Percentiles rank a stretch among this genome's conserved stretches.
These are phyloP conservation scores for Endocalyx cinctus DNA, from an alignment of 2,329 filamentous ascomycete genomes.

Conservation along the genomic window DNA sequence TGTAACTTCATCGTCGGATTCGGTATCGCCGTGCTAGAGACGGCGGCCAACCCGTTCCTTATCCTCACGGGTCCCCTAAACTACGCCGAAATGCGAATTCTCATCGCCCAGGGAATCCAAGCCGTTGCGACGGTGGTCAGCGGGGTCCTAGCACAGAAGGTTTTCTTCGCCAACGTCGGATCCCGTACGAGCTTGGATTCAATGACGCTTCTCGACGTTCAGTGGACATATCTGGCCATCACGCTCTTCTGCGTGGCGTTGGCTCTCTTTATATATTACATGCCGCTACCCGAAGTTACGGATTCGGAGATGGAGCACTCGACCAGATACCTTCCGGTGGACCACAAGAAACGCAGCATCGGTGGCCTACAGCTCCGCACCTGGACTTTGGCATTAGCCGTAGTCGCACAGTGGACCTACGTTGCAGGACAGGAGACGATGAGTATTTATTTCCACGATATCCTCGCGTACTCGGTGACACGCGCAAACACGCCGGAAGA, in stretches of 20 bases:
- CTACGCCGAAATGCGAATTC: constrained; percentile 69
- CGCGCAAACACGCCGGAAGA: constrained; percentile 1
- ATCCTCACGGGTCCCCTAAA: constrained; percentile 67
- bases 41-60: constrained; percentile 72
- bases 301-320: constrained; percentile 50
- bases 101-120: constrained; percentile 72
- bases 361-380: constrained; percentile 51
- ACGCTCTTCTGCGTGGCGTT: constrained; percentile 69
- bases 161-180: constrained; percentile 64
- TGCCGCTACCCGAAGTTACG: constrained; percentile 58
- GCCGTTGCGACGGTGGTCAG: constrained; percentile 70
- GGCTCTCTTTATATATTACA: constrained; percentile 64
- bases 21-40: constrained; percentile 72
- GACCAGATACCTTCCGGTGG: constrained; percentile 43
- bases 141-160: constrained; percentile 66
- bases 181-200: constrained; percentile 24
- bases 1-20: constrained; percentile 72
- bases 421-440: constrained; percentile 67
- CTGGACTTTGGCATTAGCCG: constrained; percentile 61
- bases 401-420: constrained; percentile 74
- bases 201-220: constrained; percentile 63
- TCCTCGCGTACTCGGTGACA: constrained; percentile 32
- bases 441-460: constrained; percentile 54
- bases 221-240: constrained; percentile 83
- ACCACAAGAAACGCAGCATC: constrained; percentile 43